These are phyloP conservation scores for Chamaecyparis obtusa DNA, from an alignment of 75 land plant genomes.

Conservation along the genomic window DNA sequence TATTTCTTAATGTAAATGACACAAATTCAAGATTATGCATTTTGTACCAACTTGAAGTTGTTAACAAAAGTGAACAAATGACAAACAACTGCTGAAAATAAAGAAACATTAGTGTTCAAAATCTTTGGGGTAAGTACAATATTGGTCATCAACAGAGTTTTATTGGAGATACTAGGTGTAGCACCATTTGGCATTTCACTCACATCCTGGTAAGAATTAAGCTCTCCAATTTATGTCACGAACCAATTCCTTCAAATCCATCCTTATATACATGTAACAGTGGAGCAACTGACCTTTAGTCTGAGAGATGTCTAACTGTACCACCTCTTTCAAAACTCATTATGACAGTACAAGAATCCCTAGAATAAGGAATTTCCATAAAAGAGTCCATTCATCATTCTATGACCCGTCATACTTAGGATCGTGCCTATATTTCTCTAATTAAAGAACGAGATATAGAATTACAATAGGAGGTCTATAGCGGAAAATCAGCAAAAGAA, in stretches of 20 bases:
- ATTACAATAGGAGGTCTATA: background rate
- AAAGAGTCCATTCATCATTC: background rate
- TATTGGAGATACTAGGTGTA: background rate
- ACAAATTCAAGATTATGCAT: background rate
- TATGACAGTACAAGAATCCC: background rate
- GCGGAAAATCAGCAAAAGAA: background rate
- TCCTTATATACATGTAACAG: background rate
- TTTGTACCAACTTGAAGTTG: background rate
- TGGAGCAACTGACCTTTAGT: background rate
- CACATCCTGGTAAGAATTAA: background rate
- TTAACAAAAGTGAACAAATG: background rate
- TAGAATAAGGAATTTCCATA: background rate
- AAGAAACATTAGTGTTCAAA: background rate
- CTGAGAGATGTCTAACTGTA: background rate
- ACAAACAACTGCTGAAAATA: background rate
- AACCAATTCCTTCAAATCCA: background rate
- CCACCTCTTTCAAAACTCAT: background rate
- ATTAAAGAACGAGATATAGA: background rate
- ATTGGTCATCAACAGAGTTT: background rate
- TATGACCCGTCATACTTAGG: background rate
- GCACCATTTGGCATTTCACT: background rate
- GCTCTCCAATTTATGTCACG: background rate
- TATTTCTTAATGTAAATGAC: background rate
- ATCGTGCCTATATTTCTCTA: background rate
- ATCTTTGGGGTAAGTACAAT: background rate